Conservation (phyloP, 2,329 filamentous ascomycete genomes). For the Verticillium nonalfalfae region DNA sequence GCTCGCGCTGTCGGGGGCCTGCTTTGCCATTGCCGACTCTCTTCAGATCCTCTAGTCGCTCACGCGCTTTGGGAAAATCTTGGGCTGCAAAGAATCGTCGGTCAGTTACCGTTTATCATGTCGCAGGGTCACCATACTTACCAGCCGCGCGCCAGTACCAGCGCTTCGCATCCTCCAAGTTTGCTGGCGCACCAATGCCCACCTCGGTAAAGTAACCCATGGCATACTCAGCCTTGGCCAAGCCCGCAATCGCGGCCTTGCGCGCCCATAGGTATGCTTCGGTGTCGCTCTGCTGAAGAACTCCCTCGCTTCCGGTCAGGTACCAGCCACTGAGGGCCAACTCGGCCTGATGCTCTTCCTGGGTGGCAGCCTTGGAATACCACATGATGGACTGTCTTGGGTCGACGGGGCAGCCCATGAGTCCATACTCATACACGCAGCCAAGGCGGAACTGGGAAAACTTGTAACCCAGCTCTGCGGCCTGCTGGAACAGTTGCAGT, state of each 20-base stretch:
- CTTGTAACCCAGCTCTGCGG: slow-evolving; percentile 86
- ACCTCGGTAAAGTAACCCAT: slow-evolving; percentile 98
- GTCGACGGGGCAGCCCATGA: slow-evolving; percentile 77
- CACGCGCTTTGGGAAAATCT: slow-evolving; percentile 88
- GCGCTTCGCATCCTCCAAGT: slow-evolving; percentile 89
- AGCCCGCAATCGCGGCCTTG: slow-evolving; percentile 80
- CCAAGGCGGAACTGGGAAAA: slow-evolving; percentile 89
- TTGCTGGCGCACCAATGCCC: slow-evolving; percentile 80
- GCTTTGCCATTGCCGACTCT: slow-evolving; percentile 55
- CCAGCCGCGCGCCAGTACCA: slow-evolving; percentile 98
- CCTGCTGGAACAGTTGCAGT: slow-evolving; percentile 73
- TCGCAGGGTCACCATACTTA: slow-evolving; percentile 46
- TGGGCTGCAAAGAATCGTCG: slow-evolving; percentile 56
- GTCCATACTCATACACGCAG: slow-evolving; percentile 82
- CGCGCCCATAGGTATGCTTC: slow-evolving; percentile 97
- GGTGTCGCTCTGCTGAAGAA: slow-evolving; percentile 85
- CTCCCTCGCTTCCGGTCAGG: slow-evolving; percentile 80
- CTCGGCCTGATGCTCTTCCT: slow-evolving; percentile 92
- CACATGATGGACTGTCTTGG: slow-evolving; percentile 81
- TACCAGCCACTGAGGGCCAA: slow-evolving; percentile 88
- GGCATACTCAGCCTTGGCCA: slow-evolving; percentile 93
- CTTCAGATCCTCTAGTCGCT: slow-evolving; percentile 88
- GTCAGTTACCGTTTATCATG: not conserved
- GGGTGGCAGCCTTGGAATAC: slow-evolving; percentile 86
- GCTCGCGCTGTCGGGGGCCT: slow-evolving; percentile 65